phyloP scores from a whole-genome alignment of 768 basidiomycete species.

The Mycena sanguinolenta region DNA sequence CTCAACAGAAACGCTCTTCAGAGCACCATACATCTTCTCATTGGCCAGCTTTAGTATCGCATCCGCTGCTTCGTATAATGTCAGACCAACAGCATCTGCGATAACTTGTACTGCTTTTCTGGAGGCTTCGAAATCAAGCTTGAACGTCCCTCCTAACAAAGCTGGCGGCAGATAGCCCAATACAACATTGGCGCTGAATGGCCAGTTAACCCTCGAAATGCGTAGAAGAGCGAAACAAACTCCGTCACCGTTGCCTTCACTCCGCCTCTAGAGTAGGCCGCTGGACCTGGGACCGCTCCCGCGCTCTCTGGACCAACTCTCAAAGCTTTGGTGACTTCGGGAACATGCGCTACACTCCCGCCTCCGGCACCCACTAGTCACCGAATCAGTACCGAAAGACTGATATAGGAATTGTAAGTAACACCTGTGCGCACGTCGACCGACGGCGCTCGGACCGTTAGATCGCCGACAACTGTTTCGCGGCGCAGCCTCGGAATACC shows the following conservation, averaged over 20 bases:
- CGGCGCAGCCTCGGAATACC: constrained; percentile 44
- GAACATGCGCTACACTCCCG: constrained; percentile 33
- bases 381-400: neutral
- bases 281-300: constrained; percentile 48
- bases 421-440: constrained; percentile 41
- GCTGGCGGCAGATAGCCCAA: constrained; percentile 46
- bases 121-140: constrained; percentile 44
- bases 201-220: neutral
- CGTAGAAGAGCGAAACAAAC: constrained; percentile 7
- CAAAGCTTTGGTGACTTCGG: constrained; percentile 43
- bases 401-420: neutral
- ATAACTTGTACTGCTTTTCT: constrained; percentile 39
- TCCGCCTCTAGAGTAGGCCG: constrained; percentile 47
- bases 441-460: constrained; percentile 44
- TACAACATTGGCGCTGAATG: constrained; percentile 41
- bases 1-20: constrained; percentile 47
- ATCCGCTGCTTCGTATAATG: constrained; percentile 44
- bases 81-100: constrained; percentile 42
- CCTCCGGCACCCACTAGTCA: constrained; percentile 33
- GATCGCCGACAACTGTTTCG: constrained; percentile 45
- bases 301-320: constrained; percentile 48
- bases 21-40: constrained; percentile 48
- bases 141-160: constrained; percentile 45
- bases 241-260: constrained; percentile 46
- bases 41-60: constrained; percentile 44